A percentile compares a stretch with the other conserved stretches of the same genome.
phyloP scores from a whole-genome alignment of 2,329 filamentous ascomycete species.

The Fusarium sp. region DNA sequence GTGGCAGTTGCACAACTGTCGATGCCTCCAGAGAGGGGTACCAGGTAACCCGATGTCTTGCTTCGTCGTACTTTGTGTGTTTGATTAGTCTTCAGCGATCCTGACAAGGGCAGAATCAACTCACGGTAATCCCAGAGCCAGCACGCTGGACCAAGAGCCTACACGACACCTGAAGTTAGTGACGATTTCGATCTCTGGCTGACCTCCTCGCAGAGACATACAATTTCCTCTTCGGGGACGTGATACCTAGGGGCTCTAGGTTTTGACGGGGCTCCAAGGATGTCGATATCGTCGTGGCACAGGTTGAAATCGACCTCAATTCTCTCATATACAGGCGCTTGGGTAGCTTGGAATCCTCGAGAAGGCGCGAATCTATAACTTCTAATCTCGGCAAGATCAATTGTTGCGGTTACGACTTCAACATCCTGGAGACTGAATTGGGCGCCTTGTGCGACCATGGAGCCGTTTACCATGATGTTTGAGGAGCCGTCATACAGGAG shows the following conservation, averaged over 20 bases:
- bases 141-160: constrained; percentile 29
- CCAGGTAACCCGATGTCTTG: constrained; percentile 21
- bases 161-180: too few species aligned
- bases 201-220: not conserved
- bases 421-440: constrained; percentile 69
- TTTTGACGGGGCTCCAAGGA: constrained; percentile 44
- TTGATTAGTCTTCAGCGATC: not conserved
- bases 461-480: constrained; percentile 69
- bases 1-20: constrained; percentile 39
- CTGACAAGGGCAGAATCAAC: not conserved
- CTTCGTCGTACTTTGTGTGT: constrained; percentile 17
- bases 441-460: constrained; percentile 68
- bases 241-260: constrained; percentile 34
- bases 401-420: constrained; percentile 71
- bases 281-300: constrained; percentile 46
- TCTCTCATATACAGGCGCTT: constrained; percentile 29
- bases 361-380: constrained; percentile 52
- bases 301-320: constrained; percentile 43
- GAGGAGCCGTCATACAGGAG: constrained; percentile 64
- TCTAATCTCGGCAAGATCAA: constrained; percentile 58
- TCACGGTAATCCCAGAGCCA: constrained; percentile 32
- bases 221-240: constrained; percentile 39
- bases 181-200: too few species aligned
- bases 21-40: constrained; percentile 34
- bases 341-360: constrained; percentile 66